Evolutionary conservation across 1,284 basidiomycete genomes (phyloP).

Genomic region (Sanghuangporus weigelae): DNA sequence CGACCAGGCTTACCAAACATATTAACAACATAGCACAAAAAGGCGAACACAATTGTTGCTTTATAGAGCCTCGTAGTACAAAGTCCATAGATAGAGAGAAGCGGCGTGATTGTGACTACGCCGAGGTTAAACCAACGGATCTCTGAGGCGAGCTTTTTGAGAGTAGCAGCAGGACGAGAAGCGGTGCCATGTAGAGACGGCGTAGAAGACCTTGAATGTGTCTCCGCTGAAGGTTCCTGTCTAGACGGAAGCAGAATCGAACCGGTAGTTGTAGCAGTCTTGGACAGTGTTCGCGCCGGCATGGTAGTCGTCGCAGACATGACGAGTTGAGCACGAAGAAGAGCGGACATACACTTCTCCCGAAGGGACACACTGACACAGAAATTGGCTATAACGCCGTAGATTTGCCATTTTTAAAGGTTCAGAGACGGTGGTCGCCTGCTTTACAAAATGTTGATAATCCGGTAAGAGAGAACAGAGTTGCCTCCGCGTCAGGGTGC

Average conservation of each 20-base stretch:
- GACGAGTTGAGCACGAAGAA: neutral
- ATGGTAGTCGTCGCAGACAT: slow-evolving; percentile 3
- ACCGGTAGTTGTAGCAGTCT: neutral
- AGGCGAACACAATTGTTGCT: slow-evolving; percentile 54
- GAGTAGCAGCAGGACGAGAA: slow-evolving; percentile 20
- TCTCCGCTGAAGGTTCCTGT: neutral
- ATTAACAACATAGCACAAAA: slow-evolving; percentile 72
- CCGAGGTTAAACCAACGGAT: slow-evolving; percentile 60
- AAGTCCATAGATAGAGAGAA: slow-evolving; percentile 64
- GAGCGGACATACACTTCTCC: neutral
- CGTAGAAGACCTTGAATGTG: neutral
- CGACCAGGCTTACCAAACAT: slow-evolving; percentile 46
- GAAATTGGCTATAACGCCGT: neutral
- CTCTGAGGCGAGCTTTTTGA: slow-evolving; percentile 36
- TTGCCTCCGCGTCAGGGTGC: neutral
- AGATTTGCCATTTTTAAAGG: slow-evolving; percentile 9
- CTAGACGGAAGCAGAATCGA: neutral
- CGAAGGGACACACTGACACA: neutral
- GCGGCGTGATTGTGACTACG: slow-evolving; percentile 63
- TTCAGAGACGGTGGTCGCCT: slow-evolving; percentile 1
- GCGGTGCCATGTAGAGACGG: neutral
- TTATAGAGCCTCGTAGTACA: slow-evolving; percentile 39
- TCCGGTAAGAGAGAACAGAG: neutral
- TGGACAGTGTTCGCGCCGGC: neutral
- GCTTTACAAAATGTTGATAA: slow-evolving; percentile 5